Evolutionary conservation across 371 early-diverging fungal species (phyloP).

Genomic region (Phascolomyces articulosus): DNA sequence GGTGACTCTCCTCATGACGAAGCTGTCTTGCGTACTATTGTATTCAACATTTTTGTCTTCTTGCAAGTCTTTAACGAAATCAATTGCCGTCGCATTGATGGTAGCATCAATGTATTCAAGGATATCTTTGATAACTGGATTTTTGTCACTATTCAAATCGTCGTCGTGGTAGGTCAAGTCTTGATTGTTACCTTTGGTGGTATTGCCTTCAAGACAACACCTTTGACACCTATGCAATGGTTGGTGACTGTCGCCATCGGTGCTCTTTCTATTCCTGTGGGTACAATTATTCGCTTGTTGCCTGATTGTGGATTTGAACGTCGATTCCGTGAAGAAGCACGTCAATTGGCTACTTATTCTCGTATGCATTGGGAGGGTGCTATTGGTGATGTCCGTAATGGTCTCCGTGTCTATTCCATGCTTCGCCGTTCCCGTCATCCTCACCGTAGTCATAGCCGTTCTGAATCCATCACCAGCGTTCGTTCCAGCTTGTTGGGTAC

Average conservation of each 20-base stretch:
- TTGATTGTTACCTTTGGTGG: conserved; percentile 91
- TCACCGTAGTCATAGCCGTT: conserved; percentile 12
- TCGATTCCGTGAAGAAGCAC: conserved; percentile 57
- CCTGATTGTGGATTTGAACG: conserved; percentile 63
- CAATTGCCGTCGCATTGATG: conserved; percentile 81
- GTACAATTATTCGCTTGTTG: conserved; percentile 73
- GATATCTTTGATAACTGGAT: conserved; percentile 76
- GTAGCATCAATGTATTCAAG: conserved; percentile 84
- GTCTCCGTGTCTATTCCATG: conserved; percentile 53
- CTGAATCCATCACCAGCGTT: conserved; percentile 13
- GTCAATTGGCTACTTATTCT: conserved; percentile 54
- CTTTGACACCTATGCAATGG: conserved; percentile 81
- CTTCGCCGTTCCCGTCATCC: conserved; percentile 42
- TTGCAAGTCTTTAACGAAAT: conserved; percentile 94
- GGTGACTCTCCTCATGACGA: conserved; percentile 39
- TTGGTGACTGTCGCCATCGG: conserved; percentile 74
- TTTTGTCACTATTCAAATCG: conserved; percentile 76
- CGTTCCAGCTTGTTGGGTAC: conserved; percentile 18
- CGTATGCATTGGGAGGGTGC: conserved; percentile 67
- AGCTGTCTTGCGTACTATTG: conserved; percentile 72
- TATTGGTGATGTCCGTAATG: conserved; percentile 49
- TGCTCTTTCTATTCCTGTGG: conserved; percentile 85
- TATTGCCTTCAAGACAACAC: conserved; percentile 84
- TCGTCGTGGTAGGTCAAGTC: conserved; percentile 75
- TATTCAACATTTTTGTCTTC: conserved; percentile 96